Base-by-base conservation (phyloP, 176 grass and related monocot genomes). In the Bonia amplexicaulis region DNA sequence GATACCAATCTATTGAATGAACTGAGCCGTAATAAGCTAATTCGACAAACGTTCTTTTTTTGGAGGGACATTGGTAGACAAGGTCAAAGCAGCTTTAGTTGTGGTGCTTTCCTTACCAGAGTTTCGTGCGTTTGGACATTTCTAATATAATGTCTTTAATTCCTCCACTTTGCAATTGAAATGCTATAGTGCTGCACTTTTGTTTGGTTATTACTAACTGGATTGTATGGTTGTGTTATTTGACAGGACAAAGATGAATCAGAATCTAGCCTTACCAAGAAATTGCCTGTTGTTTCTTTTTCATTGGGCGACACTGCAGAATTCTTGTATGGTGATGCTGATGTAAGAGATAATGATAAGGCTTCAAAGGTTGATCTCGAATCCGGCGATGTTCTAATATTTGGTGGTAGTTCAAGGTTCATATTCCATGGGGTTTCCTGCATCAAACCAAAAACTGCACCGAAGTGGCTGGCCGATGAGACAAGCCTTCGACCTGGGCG, bases 281-380 rank as follows among this genome's bases (percentile, higher is more conserved):
- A 14, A 69, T 73, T 93, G 84, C 91, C 88, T 78, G 88, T 93
- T 47, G 88, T 93, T 76, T 93, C 85, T 9, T 91, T 93, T 71
- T 91, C 91, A 0, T 16, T 89, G 33, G 90, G 90, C 0, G 84
- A 92, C 27, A 89, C 87, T 48, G 71, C 90, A 12, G 87, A 92
- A 26, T 92, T 92, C 80, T 71, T 92, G 80, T 92, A 84, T 58
- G 90, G 84, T 3, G 80, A 86, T 26, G 26, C 0, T 3, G 80
- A 86, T 26, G 26, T 1, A 22, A 89, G 84, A 48, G 75, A 92
- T 14, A 55, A 5, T 0, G 63, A 70, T 5, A 89, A 80, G 39
- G 69, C 77, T 52, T 86, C 84, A 44, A 92, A 71, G 75, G 7
- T 89, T 74, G 40, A 91, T 2, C 91, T 93, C 44, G 78, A 93